phyloP scores from a whole-genome alignment of 495 filamentous ascomycete species.

The Cairneyella variabilis region DNA sequence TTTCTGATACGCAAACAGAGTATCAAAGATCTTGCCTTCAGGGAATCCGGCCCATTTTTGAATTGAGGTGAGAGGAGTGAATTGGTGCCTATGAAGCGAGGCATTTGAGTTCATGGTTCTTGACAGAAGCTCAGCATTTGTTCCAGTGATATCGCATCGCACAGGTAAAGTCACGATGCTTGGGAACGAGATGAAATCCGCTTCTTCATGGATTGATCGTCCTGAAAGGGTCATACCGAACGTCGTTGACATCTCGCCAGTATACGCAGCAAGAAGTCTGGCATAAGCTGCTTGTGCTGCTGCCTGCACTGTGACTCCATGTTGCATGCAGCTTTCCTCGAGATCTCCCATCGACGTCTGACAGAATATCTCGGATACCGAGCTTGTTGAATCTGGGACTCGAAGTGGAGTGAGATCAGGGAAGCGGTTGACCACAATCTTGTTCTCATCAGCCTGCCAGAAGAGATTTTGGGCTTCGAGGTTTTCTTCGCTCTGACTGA shows the following conservation, averaged over 20 bases:
- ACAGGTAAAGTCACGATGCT: conserved; percentile 73
- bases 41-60: conserved; percentile 60
- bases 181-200: conserved; percentile 58
- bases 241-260: conserved; percentile 60
- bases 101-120: conserved; percentile 60
- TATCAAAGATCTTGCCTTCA: conserved; percentile 66
- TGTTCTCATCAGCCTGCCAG: conserved; percentile 54
- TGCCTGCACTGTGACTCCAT: conserved; percentile 65
- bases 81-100: conserved; percentile 60
- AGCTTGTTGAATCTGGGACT: conserved; percentile 31
- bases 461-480: conserved; percentile 43
- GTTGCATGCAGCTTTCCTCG: conserved; percentile 45
- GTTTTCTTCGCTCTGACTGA: conserved; percentile 37
- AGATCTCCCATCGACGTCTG: conserved; percentile 36
- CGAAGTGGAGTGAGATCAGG: conserved; percentile 64
- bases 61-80: conserved; percentile 61
- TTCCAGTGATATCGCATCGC: conserved; percentile 40
- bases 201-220: conserved; percentile 45
- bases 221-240: conserved; percentile 77
- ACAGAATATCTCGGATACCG: conserved; percentile 38
- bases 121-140: conserved; percentile 50
- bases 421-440: conserved; percentile 56
- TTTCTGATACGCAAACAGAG: conserved; percentile 77
- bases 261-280: conserved; percentile 63
- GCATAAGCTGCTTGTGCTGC: conserved; percentile 74